Conservation (phyloP, 345 rosid genomes). For the Corchorus capsularis region DNA sequence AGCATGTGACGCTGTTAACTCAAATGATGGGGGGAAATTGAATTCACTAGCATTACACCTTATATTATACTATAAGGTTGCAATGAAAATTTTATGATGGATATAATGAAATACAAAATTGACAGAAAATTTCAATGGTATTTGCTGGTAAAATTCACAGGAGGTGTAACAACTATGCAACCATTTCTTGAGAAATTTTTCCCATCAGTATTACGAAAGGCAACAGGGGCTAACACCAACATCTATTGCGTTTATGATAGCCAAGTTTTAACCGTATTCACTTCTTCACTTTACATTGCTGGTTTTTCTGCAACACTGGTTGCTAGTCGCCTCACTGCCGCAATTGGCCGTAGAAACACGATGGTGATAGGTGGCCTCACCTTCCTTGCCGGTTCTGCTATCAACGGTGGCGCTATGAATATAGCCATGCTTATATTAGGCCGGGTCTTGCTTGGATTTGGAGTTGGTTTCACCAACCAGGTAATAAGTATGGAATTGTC, state of each 20-base stretch:
- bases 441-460: conserved; percentile 84
- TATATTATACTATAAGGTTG: neutral
- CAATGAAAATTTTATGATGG: too few species aligned
- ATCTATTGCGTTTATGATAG: conserved; percentile 70
- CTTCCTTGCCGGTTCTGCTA: conserved; percentile 70
- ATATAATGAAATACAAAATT: neutral
- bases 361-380: conserved; percentile 75
- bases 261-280: conserved; percentile 65
- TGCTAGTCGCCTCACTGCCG: conserved; percentile 64
- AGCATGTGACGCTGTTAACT: neutral
- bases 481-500: conserved; percentile 22
- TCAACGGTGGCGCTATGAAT: conserved; percentile 71
- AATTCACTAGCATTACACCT: neutral
- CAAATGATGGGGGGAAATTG: neutral
- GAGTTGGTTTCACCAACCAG: conserved; percentile 93
- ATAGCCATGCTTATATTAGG: conserved; percentile 78
- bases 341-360: conserved; percentile 62
- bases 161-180: conserved; percentile 86
- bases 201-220: conserved; percentile 59
- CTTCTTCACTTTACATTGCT: conserved; percentile 78
- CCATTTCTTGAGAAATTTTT: conserved; percentile 81
- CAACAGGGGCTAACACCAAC: conserved; percentile 52
- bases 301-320: conserved; percentile 66
- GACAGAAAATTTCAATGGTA: neutral
- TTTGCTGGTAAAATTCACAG: conserved; percentile 33